Conservation (phyloP, 208 protist species). For the Blechomonas ayalai region DNA sequence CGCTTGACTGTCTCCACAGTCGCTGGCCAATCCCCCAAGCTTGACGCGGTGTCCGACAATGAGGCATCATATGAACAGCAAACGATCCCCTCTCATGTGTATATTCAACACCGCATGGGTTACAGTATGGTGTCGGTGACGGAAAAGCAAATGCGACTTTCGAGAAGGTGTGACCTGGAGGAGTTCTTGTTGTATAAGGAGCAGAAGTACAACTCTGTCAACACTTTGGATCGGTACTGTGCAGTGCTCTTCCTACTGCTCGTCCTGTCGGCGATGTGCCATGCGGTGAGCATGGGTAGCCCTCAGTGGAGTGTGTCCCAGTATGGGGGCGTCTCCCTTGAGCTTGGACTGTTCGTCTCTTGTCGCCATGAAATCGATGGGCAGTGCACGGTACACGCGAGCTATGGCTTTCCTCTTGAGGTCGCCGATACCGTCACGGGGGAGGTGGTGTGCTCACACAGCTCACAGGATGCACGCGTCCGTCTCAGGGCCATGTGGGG, state of each 20-base stretch:
- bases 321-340: conserved; percentile 13
- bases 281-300: conserved; percentile 35
- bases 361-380: conserved; percentile 21
- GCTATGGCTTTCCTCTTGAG: conserved; percentile 11
- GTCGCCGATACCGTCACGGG: conserved; percentile 23
- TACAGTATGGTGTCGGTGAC: conserved; percentile 30
- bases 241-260: conserved; percentile 36
- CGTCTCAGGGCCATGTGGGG: conserved; percentile 43
- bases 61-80: no score
- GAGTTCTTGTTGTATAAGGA: conserved; percentile 70
- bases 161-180: conserved; percentile 25
- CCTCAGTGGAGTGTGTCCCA: conserved; percentile 42
- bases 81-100: conserved; percentile 8
- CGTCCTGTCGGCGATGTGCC: conserved; percentile 21
- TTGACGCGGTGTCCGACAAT: no score
- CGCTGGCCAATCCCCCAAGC: no score
- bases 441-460: conserved; percentile 27
- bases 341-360: conserved; percentile 45
- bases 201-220: conserved; percentile 69
- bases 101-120: conserved; percentile 49
- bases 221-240: conserved; percentile 48
- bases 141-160: conserved; percentile 15
- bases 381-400: conserved; percentile 20
- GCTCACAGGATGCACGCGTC: conserved; percentile 10
- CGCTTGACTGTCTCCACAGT: no score